Evolutionary conservation across 208 protist genomes (phyloP), one percentile per base, ranked within the genome.

Genomic region (Trypanosoma mega): DNA sequence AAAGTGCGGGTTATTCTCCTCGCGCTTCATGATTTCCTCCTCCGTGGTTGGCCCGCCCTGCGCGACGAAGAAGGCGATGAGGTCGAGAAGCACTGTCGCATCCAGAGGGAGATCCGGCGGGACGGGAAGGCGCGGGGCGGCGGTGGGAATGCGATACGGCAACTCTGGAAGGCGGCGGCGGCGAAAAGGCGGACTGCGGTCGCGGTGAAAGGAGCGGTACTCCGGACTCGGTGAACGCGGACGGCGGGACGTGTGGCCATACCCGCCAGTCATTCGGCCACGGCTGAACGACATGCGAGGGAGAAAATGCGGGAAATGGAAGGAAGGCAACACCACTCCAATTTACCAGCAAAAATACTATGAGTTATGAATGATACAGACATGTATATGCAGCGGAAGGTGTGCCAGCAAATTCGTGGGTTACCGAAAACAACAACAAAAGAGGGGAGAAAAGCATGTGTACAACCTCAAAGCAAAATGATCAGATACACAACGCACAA

Each of bases 1-100:
- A 61, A 94, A 94, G 50, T 64, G 55, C 4, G 62, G 51, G 61
- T 94, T 94, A 33, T 61, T 68, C 49, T 46, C 62, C 74, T 94
- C 84, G 30, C 87, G 80, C 21, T 61, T 62, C 37, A 80, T 79
- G 20, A 94, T 72, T 50, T 90, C 84, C 61, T 94, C 87, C 65
- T 94, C 84, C 41, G 75, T 67, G 8, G 82, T 83, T 1, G 87
- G 84, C 1, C 87, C 87, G 30, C 84, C 87, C 47, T 85, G 72
- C 18, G 74, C 74, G 11, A 94, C 84, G 18, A 56, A 63, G 18
- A 67, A 66, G 18, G 84, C 83, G 23, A 94, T 56, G 31, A 92
- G 56, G 47, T 94, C 87, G 3, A 94, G 60, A 44, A 94, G 63
- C 2, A 59, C 77, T 14, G 74, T 80, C 12, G 76, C 63, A 45